phyloP scores from a whole-genome alignment of 2,329 filamentous ascomycete genomes.

The Scedosporium aurantiacum region DNA sequence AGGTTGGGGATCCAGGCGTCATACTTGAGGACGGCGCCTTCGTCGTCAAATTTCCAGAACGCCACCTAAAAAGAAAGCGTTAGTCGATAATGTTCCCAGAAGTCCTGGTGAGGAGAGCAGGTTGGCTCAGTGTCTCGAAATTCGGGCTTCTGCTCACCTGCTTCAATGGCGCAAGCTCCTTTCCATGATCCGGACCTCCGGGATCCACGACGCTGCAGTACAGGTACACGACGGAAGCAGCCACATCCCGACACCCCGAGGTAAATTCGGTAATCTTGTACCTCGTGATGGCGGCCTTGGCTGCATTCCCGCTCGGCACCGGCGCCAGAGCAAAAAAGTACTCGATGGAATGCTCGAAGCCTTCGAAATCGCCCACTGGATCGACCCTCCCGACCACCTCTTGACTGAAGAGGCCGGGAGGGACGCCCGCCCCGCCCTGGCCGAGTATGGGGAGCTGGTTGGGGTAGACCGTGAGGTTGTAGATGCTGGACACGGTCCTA shows the following conservation, averaged over 20 bases:
- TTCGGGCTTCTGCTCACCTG: slow-evolving; percentile 10
- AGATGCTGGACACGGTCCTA: slow-evolving; percentile 24
- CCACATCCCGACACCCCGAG: slow-evolving; percentile 23
- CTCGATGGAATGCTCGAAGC: slow-evolving; percentile 29
- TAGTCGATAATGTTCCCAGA: not conserved
- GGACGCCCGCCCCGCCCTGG: slow-evolving; percentile 22
- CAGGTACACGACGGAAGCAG: slow-evolving; percentile 25
- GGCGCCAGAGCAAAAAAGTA: slow-evolving; percentile 32
- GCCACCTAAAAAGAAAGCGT: slow-evolving; percentile 17
- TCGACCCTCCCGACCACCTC: slow-evolving; percentile 27
- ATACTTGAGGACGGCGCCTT: slow-evolving; percentile 29
- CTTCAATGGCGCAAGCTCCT: slow-evolving; percentile 22
- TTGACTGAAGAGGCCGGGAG: slow-evolving; percentile 24
- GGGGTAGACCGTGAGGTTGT: slow-evolving; percentile 28
- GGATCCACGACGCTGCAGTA: slow-evolving; percentile 20
- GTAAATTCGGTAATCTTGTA: slow-evolving; percentile 22
- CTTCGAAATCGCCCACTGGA: slow-evolving; percentile 29
- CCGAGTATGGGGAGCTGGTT: slow-evolving; percentile 24
- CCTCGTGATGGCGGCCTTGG: slow-evolving; percentile 20
- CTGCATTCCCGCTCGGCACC: slow-evolving; percentile 17
- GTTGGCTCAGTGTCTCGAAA: too few relatives aligned
- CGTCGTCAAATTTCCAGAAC: slow-evolving; percentile 34
- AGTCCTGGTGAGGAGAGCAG: not conserved
- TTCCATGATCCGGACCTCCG: slow-evolving; percentile 18
- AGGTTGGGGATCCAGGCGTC: slow-evolving; percentile 33